Conservation (phyloP, 2,329 filamentous ascomycete species). For the Pseudomassariella vexata region DNA sequence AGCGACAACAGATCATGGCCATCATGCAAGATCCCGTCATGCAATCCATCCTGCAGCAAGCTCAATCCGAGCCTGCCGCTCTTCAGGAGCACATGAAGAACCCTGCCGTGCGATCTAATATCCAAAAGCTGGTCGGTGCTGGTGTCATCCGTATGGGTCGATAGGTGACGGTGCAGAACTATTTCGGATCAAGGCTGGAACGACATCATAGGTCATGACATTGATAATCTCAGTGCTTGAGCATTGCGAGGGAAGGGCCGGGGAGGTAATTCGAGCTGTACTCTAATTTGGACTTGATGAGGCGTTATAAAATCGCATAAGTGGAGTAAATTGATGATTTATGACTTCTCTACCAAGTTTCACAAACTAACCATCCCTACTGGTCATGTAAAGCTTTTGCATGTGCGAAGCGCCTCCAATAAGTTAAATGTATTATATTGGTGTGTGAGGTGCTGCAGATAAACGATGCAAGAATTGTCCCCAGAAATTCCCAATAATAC, state of each 20-base stretch:
- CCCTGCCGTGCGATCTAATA: constrained; percentile 74
- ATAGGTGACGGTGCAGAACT: constrained; percentile 14
- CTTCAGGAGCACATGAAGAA: constrained; percentile 98
- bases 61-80: constrained; percentile 85
- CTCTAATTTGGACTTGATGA: constrained; percentile 1
- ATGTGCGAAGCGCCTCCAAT: no score
- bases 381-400: no score
- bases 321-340: constrained; percentile 7
- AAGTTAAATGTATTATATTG: no score
- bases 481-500: no score
- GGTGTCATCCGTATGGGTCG: constrained; percentile 79
- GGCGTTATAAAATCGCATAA: constrained; percentile 5
- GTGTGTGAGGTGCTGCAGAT: no score
- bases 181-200: not conserved
- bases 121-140: constrained; percentile 90
- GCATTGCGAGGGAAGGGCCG: not conserved
- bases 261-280: constrained; percentile 2
- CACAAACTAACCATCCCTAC: no score
- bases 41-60: constrained; percentile 95
- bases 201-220: not conserved
- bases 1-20: constrained; percentile 59
- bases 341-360: no score
- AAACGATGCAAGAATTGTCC: no score
- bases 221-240: not conserved
- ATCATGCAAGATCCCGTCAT: constrained; percentile 96